A percentile compares a stretch with the other conserved stretches of the same genome.
These are phyloP conservation scores for Psilocybe azurescens DNA, from an alignment of 768 basidiomycete genomes.

Conservation along the genomic window DNA sequence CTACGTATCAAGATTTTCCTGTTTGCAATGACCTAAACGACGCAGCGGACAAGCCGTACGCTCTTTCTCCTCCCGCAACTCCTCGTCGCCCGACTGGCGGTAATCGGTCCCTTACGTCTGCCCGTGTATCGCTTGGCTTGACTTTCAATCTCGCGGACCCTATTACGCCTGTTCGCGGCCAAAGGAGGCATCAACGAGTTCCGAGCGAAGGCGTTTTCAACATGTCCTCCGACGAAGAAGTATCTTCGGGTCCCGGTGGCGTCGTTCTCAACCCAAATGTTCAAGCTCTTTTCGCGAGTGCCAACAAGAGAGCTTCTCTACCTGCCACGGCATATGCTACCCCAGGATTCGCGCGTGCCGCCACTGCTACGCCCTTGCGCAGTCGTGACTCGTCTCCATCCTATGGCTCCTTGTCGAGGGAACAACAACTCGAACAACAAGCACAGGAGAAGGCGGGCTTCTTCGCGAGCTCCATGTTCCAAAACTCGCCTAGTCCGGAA, in stretches of 20 bases:
- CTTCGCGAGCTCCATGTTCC: constrained; percentile 84
- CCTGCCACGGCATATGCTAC: constrained; percentile 11
- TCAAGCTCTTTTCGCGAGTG: constrained; percentile 33
- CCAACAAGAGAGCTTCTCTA: constrained; percentile 22
- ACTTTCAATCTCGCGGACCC: constrained; percentile 36
- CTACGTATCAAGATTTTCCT: constrained; percentile 54
- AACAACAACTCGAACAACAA: constrained; percentile 37
- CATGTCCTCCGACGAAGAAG: constrained; percentile 77
- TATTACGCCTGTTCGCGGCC: constrained; percentile 35
- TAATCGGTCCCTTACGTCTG: constrained; percentile 56
- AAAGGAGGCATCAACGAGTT: constrained; percentile 56
- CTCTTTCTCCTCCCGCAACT: constrained; percentile 52
- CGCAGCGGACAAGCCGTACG: constrained; percentile 37
- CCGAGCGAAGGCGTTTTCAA: constrained; percentile 79
- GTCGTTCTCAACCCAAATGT: constrained; percentile 27
- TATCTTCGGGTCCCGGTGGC: constrained; percentile 42
- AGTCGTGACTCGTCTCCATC: constrained; percentile 25
- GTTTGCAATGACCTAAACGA: constrained; percentile 78
- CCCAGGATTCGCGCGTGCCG: constrained; percentile 10
- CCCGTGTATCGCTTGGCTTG: constrained; percentile 34
- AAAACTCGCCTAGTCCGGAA: constrained; percentile 87
- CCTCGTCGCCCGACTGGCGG: constrained; percentile 51
- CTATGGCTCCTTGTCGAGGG: constrained; percentile 22
- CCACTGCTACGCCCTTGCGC: background rate
- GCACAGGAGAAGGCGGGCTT: constrained; percentile 48